Base-by-base conservation (phyloP, 1,284 basidiomycete genomes). In the Leccinum subatratum region DNA sequence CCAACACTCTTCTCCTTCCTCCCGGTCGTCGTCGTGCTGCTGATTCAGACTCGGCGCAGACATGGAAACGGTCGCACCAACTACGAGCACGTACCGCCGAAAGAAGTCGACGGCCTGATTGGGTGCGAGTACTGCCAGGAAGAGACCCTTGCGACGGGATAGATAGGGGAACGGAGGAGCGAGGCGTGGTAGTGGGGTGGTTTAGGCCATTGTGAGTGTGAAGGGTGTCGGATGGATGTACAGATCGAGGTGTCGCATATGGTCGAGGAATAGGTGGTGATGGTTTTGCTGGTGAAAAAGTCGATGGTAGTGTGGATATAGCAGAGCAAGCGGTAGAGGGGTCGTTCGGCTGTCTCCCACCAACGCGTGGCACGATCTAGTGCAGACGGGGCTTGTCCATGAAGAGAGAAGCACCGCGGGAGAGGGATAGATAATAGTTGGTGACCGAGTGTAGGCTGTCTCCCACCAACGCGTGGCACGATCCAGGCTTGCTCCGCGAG, bases 71-170 rank as follows among this genome's bases (percentile, higher is more conserved):
- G 64, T n/a, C n/a, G n/a, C n/a, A n/a, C n/a, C n/a, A n/a, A n/a
- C n/a, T 18, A 65, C 28, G 32, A 72, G 62, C 39, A 65, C 7
- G 57, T 77, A 74, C 67, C 68, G 66, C 1, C 67, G 74, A 65
- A 75, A 75, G 42, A 75, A 77, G 65, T 74, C 72, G 59, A 73
- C 61, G 3, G 73, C 73, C 48, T 66, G 62, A 14, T 37, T 61
- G 11, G 75, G 68, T 3, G 70, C 60, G 25, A 73, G 67, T 0
- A 76, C 62, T 34, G 67, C 68, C n/a, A 73, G 64, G 25, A 77
- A 77, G 57, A 71, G 72, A 22, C 74, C 74, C 12, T 72, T 77
- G 12, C 76, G 69, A 25, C 59, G 69, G 14, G 75, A 75, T 1
- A 18, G 18, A n/a, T n/a, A n/a, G 18, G 42, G n/a, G 45, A 18